Base-by-base conservation (phyloP, 2,329 filamentous ascomycete genomes). In the Colletotrichum sp. region DNA sequence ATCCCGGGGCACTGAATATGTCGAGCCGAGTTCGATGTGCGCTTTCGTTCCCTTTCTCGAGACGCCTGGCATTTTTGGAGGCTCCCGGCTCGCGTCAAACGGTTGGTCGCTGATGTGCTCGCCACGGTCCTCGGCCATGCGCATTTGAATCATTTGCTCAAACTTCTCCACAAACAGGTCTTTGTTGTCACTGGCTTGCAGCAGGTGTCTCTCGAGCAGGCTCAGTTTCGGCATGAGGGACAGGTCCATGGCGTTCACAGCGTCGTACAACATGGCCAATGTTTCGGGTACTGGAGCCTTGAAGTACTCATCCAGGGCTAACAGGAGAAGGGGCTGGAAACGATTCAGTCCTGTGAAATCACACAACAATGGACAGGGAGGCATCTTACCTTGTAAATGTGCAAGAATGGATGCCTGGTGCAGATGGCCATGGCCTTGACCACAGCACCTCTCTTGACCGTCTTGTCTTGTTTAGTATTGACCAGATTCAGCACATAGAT, bases 351-450 rank as follows among this genome's bases (percentile, higher is more conserved):
- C 27, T 8, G 18, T 28, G 36, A 28, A 64, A 43, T 13, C 15
- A 13, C 6, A 15, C 36, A 30, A 48, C 39, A 22, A 62, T 15
- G 32, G 10, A 4, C 5, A 48, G 70, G 52, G n/a, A 28, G 30
- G 52, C 36, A 3, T 64, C 88, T 79, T 83, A 94, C 94, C 91
- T 99, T 99, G 88, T 99, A 99, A 78, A 99, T 99, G 85, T 99
- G 97, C 79, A 99, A 87, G 85, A 99, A 99, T 5, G 97, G 96
- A 87, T 99, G 97, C 58, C 97, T 90, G 9, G 97, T 99, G 88
- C 97, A 99, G 79, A 99, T 98, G 34, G 97, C 97, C 97, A 99
- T 99, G 56, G 97, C 95, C 84, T 98, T 98, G 74, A 98, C 96
- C 66, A 98, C 91, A 25, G 97, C 97, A 74, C 97, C 97, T 90